Evolutionary conservation across 768 basidiomycete species (phyloP), one percentile per base, ranked within the genome.

Genomic region (Trametes meyenii): DNA sequence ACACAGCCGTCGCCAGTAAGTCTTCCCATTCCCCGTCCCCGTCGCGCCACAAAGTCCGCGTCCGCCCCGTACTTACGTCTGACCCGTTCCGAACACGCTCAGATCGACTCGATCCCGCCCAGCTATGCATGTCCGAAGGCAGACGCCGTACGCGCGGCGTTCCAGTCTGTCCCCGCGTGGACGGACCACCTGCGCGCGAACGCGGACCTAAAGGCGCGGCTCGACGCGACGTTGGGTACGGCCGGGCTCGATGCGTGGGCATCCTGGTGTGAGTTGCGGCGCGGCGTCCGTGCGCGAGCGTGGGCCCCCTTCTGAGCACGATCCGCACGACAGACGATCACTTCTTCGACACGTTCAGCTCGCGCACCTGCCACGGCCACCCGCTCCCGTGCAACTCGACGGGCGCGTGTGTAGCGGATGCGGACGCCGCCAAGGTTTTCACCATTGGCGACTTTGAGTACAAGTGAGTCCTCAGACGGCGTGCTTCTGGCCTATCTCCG

Each of bases 291-390:
- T 5, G 23, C 17, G 52, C 23, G 33, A 19, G 33, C 44, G 46
- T 21, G 2, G 8, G 26, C 26, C 54, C 13, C 51, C 35, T 38
- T 21, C 38, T 56, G 44, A 50, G 55, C 12, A 29, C n/a, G 40
- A 45, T 50, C 33, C 16, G 17, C 8, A 13, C 35, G 13, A 5
- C 59, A 79, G 78, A 80, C 61, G 79, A 83, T 57, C 82, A 81
- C 58, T 83, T 77, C 71, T 83, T 83, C 66, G 81, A 83, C 65
- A 78, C 78, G n/a, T 80, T 83, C 67, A 77, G 73, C 17, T 79
- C 82, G 3, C 70, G 81, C 49, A 81, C 79, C 1, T 83, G 81
- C 62, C 68, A 79, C 55, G 77, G 76, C 1, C 79, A 79, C 55
- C 68, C 75, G 0, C 68, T 83, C 14, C 81, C 81, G 0, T 83